These are phyloP conservation scores for Aspergillus bombycis DNA, from an alignment of 2,329 filamentous ascomycete species.

Conservation along the genomic window DNA sequence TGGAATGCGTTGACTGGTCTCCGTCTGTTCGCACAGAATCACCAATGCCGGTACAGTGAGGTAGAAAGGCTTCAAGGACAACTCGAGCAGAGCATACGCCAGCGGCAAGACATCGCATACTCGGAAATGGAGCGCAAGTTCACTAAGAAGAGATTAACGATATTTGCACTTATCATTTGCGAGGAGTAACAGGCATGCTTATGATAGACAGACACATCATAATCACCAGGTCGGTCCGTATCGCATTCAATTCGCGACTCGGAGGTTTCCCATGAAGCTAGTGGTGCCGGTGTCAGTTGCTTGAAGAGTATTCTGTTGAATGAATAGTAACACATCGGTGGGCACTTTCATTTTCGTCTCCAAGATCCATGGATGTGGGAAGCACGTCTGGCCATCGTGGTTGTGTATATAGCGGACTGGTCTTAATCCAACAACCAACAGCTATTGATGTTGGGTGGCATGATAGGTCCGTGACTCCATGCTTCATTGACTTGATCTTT, in stretches of 20 bases:
- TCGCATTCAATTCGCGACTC: background rate
- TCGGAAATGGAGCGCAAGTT: background rate
- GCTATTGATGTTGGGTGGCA: background rate
- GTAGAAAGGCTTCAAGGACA: background rate
- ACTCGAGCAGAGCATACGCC: background rate
- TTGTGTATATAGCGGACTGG: background rate
- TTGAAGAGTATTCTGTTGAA: background rate
- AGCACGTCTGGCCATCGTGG: background rate
- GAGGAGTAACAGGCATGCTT: background rate
- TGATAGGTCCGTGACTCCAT: too few relatives aligned
- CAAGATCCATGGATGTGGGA: background rate
- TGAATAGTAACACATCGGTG: background rate
- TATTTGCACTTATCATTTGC: background rate
- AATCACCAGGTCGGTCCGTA: background rate
- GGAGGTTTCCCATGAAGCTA: background rate
- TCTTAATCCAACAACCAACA: background rate
- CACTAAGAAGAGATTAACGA: background rate
- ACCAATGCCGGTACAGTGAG: too few relatives aligned
- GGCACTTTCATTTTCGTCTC: background rate
- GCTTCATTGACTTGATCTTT: background rate
- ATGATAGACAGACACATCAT: background rate
- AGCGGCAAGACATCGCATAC: background rate
- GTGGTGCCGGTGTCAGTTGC: background rate
- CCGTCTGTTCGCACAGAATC: too few relatives aligned
- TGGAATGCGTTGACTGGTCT: too few relatives aligned